phyloP scores from a whole-genome alignment of 768 basidiomycete species.

The Mycena alexandri region DNA sequence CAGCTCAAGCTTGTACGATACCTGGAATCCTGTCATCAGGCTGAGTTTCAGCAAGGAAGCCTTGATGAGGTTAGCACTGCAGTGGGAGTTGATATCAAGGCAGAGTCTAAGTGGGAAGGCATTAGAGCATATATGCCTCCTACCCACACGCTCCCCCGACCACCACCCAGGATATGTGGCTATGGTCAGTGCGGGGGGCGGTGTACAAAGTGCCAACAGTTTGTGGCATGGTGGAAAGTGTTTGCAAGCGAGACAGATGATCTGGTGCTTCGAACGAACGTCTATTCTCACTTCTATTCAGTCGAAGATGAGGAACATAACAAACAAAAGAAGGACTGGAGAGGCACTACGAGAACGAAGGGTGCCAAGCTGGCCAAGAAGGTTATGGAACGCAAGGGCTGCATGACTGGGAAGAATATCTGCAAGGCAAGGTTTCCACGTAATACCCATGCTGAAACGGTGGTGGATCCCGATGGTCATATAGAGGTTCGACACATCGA shows the following conservation, averaged over 20 bases:
- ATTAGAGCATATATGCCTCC: no score
- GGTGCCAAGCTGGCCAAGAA: neutral
- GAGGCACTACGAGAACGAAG: neutral
- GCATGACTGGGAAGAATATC: neutral
- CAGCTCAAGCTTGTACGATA: neutral
- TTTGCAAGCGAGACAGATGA: conserved; percentile 3
- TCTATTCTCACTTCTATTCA: neutral
- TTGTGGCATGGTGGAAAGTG: no score
- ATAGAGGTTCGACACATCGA: neutral
- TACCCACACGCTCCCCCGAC: no score
- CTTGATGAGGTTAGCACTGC: no score
- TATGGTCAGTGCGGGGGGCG: no score
- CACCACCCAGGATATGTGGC: no score
- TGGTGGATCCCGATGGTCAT: neutral
- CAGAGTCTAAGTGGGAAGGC: no score
- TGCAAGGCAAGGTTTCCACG: neutral
- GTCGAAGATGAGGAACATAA: neutral
- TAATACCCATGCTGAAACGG: no score
- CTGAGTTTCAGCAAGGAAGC: no score
- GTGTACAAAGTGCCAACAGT: no score
- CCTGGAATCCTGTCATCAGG: neutral
- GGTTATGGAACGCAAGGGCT: neutral
- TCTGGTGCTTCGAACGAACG: neutral
- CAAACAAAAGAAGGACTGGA: neutral
- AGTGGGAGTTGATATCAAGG: no score